These are phyloP conservation scores for Claviceps quebecensis DNA, from an alignment of 2,329 filamentous ascomycete species.

Conservation along the genomic window DNA sequence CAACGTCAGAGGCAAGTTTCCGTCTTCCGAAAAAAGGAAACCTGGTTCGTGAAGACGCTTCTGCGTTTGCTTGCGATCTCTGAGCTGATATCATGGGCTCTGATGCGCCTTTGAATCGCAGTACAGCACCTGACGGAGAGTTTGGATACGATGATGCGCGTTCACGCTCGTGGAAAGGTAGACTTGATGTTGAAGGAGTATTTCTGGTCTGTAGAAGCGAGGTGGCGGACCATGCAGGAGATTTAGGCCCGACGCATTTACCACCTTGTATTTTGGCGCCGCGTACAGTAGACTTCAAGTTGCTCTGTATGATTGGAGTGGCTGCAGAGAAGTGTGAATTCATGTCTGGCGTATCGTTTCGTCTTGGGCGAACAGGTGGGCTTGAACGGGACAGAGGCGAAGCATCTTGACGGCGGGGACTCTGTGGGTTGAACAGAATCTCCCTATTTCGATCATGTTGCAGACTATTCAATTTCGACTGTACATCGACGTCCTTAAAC, in stretches of 20 bases:
- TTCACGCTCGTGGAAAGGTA: constrained; percentile 12
- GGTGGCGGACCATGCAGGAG: constrained; percentile 21
- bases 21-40: constrained; percentile 69
- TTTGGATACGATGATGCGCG: constrained; percentile 2
- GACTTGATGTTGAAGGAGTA: constrained; percentile 19
- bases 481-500: constrained; percentile 7
- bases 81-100: constrained; percentile 18
- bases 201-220: constrained; percentile 16
- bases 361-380: constrained; percentile 49
- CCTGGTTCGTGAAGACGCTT: constrained; percentile 44
- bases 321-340: constrained; percentile 39
- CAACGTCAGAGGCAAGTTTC: constrained; percentile 44
- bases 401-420: constrained; percentile 13
- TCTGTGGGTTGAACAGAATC: constrained; percentile 22
- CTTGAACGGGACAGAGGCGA: constrained; percentile 19
- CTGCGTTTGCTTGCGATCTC: constrained; percentile 38
- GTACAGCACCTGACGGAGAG: constrained; percentile 7
- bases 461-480: background rate
- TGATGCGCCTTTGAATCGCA: constrained; percentile 10
- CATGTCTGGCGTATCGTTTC: constrained; percentile 52
- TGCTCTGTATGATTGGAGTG: constrained; percentile 48
- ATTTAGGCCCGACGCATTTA: constrained; percentile 20
- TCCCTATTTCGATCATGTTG: background rate
- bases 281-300: constrained; percentile 21
- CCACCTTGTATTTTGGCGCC: constrained; percentile 31